A percentile compares a stretch with the other conserved stretches of the same genome.
These are phyloP conservation scores for Eucalyptus sideroxylon DNA, from an alignment of 345 rosid species.

Conservation along the genomic window DNA sequence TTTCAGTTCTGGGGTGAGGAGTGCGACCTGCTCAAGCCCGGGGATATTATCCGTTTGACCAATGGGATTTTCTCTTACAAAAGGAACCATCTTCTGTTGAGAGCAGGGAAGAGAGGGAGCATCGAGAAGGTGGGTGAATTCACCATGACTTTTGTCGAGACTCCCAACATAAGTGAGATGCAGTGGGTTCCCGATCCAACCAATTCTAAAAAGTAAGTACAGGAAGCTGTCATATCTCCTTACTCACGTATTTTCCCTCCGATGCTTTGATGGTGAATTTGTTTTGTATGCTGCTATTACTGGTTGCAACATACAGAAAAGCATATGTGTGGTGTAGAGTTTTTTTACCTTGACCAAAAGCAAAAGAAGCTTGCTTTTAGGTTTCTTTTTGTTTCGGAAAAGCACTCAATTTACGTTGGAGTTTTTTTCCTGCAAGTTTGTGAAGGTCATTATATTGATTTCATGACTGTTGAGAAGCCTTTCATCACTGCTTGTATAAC, in stretches of 20 bases:
- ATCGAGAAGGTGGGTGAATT: conserved; percentile 54
- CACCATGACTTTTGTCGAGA: conserved; percentile 50
- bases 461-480: not conserved
- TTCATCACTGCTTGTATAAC: not conserved
- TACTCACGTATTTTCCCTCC: conserved; percentile 34
- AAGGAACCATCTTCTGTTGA: conserved; percentile 32
- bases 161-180: conserved; percentile 73
- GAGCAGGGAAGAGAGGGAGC: conserved; percentile 57
- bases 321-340: not conserved
- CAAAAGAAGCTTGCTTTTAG: not conserved
- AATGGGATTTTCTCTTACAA: conserved; percentile 64
- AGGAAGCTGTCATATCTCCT: conserved; percentile 32
- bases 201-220: conserved; percentile 31
- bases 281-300: not conserved
- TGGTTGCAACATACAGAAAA: not conserved
- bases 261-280: not conserved
- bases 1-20: conserved; percentile 71
- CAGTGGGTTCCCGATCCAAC: conserved; percentile 44
- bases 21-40: conserved; percentile 47
- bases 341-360: not conserved
- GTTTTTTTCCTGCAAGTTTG: not conserved
- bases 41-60: conserved; percentile 33
- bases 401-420: not conserved
- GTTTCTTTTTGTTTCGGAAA: not conserved
- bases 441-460: not conserved